Percentiles rank a stretch among this genome's conserved stretches.
Conservation (phyloP, 164 flowering plant genomes). For the Nymphaea colorata region DNA sequence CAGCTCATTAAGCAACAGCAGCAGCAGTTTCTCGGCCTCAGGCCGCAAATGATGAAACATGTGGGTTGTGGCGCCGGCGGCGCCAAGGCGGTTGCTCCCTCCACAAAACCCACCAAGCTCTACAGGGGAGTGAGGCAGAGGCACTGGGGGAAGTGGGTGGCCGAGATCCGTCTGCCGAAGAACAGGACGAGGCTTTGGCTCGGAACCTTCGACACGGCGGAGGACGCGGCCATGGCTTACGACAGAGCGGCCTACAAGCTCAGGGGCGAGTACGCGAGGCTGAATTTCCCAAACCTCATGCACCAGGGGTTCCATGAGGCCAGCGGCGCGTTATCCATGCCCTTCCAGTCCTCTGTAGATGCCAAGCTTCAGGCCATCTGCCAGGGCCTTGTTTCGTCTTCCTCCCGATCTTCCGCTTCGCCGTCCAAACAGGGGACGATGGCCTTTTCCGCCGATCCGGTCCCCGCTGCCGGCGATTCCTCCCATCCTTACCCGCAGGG, state of each 20-base stretch:
- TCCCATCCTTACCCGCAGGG: not conserved
- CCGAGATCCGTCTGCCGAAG: conserved; percentile 78
- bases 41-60: conserved; percentile 52
- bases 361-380: conserved; percentile 87
- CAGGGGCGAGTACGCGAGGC: conserved; percentile 75
- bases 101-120: conserved; percentile 60
- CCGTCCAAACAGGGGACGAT: conserved; percentile 3
- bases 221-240: conserved; percentile 89
- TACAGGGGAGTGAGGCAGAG: conserved; percentile 89
- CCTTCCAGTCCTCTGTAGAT: conserved; percentile 71
- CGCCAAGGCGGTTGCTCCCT: not conserved
- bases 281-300: conserved; percentile 73
- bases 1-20: conserved; percentile 2
- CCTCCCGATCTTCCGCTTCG: conserved; percentile 6
- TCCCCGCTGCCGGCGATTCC: conserved; percentile 3
- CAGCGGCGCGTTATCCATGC: conserved; percentile 35
- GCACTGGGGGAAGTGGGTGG: conserved; percentile 98
- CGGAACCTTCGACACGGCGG: conserved; percentile 88
- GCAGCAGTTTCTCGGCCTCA: conserved; percentile 34
- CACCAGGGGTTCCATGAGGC: conserved; percentile 32
- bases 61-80: conserved; percentile 21
- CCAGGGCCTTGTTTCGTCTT: conserved; percentile 28
- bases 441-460: conserved; percentile 4
- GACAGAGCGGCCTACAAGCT: conserved; percentile 84
- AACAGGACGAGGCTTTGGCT: conserved; percentile 93